Evolutionary conservation across 495 filamentous ascomycete genomes (phyloP).

Genomic region (Amniculicola lignicola): DNA sequence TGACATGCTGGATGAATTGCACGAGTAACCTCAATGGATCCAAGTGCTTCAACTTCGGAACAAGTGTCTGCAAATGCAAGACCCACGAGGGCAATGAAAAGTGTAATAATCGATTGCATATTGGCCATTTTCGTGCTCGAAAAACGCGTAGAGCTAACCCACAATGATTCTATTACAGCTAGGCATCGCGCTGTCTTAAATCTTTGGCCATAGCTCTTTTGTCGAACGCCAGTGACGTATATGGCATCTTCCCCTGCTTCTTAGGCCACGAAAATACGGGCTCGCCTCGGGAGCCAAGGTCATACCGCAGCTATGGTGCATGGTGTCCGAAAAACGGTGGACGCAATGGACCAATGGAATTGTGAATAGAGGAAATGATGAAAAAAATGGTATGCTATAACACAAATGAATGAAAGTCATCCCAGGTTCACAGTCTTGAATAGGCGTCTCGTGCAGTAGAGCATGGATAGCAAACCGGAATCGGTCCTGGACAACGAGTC

Average conservation of each 20-base stretch:
- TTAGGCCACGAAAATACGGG: not conserved
- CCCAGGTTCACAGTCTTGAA: not conserved
- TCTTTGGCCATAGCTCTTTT: not conserved
- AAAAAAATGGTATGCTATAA: not conserved
- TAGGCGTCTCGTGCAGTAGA: too few relatives aligned
- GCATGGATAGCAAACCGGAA: too few relatives aligned
- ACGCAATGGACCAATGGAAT: not conserved
- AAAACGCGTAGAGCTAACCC: not conserved
- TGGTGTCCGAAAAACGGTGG: not conserved
- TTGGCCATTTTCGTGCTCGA: not conserved
- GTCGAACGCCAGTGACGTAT: not conserved
- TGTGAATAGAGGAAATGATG: not conserved
- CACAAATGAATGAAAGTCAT: not conserved
- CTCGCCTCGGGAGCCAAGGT: not conserved
- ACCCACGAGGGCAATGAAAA: not conserved
- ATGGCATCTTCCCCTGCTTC: not conserved
- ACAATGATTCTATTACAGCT: not conserved
- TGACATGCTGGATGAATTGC: slow-evolving; percentile 3
- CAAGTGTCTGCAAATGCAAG: slow-evolving; percentile 10
- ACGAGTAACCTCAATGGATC: slow-evolving; percentile 19
- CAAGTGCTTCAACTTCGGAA: slow-evolving; percentile 9
- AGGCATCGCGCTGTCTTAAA: not conserved
- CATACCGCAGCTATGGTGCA: not conserved
- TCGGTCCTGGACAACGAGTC: not conserved
- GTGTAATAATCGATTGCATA: not conserved